Evolutionary conservation across 108 stramenopile species (phyloP).

Genomic region (Thalassiosira profunda): DNA sequence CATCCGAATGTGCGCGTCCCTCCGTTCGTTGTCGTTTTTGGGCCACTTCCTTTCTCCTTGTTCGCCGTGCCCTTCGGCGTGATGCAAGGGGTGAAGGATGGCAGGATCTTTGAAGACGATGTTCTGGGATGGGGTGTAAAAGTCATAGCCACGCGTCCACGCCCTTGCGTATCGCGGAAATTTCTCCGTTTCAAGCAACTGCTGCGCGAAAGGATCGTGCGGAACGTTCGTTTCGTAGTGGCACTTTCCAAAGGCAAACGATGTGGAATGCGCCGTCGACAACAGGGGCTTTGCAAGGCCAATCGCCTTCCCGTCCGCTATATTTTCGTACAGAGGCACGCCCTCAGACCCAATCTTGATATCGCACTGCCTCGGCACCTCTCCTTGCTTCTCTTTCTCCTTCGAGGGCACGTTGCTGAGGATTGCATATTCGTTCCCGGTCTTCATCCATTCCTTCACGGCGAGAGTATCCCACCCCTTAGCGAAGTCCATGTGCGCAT

Average conservation of each 20-base stretch:
- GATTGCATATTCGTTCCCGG: constrained; percentile 95
- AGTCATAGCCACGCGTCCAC: constrained; percentile 90
- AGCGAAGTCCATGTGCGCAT: constrained; percentile 90
- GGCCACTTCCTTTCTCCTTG: constrained; percentile 74
- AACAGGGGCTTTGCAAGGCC: constrained; percentile 72
- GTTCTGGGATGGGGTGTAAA: constrained; percentile 84
- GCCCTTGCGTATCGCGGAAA: constrained; percentile 88
- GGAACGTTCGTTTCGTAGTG: constrained; percentile 93
- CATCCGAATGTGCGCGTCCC: constrained; percentile 46
- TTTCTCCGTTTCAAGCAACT: constrained; percentile 91
- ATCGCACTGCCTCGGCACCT: constrained; percentile 71
- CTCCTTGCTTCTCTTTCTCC: constrained; percentile 51
- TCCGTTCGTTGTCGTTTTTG: constrained; percentile 43
- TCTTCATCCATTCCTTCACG: constrained; percentile 73
- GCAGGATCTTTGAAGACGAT: constrained; percentile 68
- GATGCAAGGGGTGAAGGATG: constrained; percentile 43
- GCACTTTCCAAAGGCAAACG: constrained; percentile 93
- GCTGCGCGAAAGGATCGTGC: constrained; percentile 90
- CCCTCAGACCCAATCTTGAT: constrained; percentile 67
- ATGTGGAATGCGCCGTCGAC: constrained; percentile 87
- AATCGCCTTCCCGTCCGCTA: constrained; percentile 75
- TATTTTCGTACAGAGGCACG: constrained; percentile 61
- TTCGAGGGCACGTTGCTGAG: constrained; percentile 84
- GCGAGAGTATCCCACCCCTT: constrained; percentile 85
- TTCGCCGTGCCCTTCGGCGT: constrained; percentile 54